Evolutionary conservation across 192 early-diverging fungal genomes (phyloP).

Genomic region (Entrophospora sp.): DNA sequence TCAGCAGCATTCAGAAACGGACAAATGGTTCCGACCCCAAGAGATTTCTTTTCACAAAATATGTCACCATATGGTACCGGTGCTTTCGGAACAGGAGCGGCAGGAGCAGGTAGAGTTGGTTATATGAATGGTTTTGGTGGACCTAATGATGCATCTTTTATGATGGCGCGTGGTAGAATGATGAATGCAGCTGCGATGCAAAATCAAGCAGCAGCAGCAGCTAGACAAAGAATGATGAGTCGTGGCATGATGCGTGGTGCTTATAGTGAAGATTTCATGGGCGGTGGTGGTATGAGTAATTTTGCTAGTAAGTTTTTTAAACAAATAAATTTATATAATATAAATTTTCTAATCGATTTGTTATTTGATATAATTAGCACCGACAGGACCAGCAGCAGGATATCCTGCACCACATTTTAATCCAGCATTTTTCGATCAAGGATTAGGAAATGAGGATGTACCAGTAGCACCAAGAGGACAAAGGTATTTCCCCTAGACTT

Average conservation of each 20-base stretch:
- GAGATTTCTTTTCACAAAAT: constrained; percentile 21
- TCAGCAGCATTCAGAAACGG: background rate
- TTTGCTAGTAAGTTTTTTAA: constrained; percentile 1
- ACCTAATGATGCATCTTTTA: background rate
- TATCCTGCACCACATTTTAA: constrained; percentile 34
- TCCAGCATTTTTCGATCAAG: constrained; percentile 36
- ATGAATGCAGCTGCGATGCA: constrained; percentile 29
- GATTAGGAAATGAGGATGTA: constrained; percentile 12
- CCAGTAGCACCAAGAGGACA: constrained; percentile 20
- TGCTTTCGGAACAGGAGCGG: too few species aligned
- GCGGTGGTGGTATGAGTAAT: background rate
- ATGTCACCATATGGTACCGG: constrained; percentile 8
- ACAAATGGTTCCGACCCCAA: constrained; percentile 8
- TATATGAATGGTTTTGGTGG: constrained; percentile 22
- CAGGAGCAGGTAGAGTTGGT: constrained; percentile 18
- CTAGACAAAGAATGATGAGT: constrained; percentile 15
- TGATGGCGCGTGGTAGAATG: constrained; percentile 18
- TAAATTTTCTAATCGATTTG: background rate
- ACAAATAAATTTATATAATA: background rate
- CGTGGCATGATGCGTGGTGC: constrained; percentile 23
- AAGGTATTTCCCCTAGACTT: constrained; percentile 17
- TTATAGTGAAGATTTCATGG: constrained; percentile 16
- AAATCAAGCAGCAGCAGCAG: constrained; percentile 9
- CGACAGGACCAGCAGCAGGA: constrained; percentile 17
- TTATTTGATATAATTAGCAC: background rate